Base-by-base conservation (phyloP, 306 rosid genomes). In the Trifolium dubium region DNA sequence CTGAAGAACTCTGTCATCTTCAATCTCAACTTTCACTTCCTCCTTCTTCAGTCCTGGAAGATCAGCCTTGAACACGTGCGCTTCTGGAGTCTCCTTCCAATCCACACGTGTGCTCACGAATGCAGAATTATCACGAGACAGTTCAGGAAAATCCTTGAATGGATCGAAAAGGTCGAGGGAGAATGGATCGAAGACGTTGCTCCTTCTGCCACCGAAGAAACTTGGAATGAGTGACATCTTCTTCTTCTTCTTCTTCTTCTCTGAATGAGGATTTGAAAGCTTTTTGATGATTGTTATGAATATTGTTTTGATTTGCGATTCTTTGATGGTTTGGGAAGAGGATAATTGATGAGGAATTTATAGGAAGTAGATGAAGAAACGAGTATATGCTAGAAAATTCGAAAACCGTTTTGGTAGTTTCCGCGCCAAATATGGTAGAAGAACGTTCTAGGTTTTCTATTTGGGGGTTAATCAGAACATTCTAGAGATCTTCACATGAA, bases 61-160 rank as follows among this genome's bases (percentile, higher is more conserved):
- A 59, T 59, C 64, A 1, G 64, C 40, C 39, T 59, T 12, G 40
- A 60, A 60, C 12, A 60, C 65, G 19, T 30, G 64, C 1, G 65
- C 41, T 13, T 31, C 65, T 3, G 65, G 23, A 60, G 41, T 60
- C 23, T 60, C 64, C 65, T 60, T 60, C 65, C 65, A 60, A 3
- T 60, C 65, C 65, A 60, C 65, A 60, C 11, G 65, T 6, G 19
- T 60, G 41, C 19, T 30, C 41, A 31, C 40, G 2, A 60, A 60
- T 60, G 41, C 41, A 2, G 65, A 31, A 13, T 31, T 30, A 2
- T 30, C 59, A 53, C 59, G 59, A 51, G 59, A 7, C 5, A 18
- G 0, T 18, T 53, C 40, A 59, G 3, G 39, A 18, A 54, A 9
- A 19, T 54, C 61, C 13, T 19, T 54, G 61, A 54, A 23, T 54